Conservation (phyloP, 139 green algal species). For the Coccomyxa sp. region DNA sequence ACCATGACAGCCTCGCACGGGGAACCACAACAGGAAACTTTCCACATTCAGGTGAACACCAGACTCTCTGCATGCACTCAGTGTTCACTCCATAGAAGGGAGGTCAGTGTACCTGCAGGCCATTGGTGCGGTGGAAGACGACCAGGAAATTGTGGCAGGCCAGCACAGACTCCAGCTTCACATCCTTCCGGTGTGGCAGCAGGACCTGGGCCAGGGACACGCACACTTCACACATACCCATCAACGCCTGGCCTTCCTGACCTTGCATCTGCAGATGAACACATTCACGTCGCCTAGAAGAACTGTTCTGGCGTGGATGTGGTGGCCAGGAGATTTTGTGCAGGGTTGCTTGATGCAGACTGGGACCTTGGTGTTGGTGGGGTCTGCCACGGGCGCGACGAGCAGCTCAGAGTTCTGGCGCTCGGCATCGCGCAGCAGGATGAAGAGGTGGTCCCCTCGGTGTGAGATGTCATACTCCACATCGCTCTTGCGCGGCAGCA, state of each 20-base stretch:
- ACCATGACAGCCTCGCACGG: no score
- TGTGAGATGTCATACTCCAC: constrained; percentile 70
- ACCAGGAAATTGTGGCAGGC: constrained; percentile 40
- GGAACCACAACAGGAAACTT: no score
- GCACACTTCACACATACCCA: not conserved
- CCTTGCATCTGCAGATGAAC: no score
- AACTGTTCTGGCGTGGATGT: no score
- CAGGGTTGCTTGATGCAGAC: no score
- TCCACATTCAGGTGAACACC: no score
- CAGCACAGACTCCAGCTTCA: constrained; percentile 70
- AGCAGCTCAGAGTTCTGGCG: constrained; percentile 82
- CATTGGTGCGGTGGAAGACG: constrained; percentile 44
- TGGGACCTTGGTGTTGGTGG: constrained; percentile 19
- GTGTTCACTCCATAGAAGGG: no score
- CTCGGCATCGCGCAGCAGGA: constrained; percentile 53
- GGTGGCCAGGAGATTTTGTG: no score
- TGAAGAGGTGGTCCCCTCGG: constrained; percentile 48
- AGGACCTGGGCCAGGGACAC: constrained; percentile 42
- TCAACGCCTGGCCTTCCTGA: no score
- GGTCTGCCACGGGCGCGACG: constrained; percentile 41
- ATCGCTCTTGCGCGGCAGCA: constrained; percentile 54
- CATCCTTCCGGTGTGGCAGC: constrained; percentile 64
- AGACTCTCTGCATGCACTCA: no score
- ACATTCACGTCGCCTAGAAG: no score
- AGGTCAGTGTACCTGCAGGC: constrained; percentile 8